Evolutionary conservation across 345 rosid genomes (phyloP), one percentile per base, ranked within the genome.

Genomic region (Gossypium australe): DNA sequence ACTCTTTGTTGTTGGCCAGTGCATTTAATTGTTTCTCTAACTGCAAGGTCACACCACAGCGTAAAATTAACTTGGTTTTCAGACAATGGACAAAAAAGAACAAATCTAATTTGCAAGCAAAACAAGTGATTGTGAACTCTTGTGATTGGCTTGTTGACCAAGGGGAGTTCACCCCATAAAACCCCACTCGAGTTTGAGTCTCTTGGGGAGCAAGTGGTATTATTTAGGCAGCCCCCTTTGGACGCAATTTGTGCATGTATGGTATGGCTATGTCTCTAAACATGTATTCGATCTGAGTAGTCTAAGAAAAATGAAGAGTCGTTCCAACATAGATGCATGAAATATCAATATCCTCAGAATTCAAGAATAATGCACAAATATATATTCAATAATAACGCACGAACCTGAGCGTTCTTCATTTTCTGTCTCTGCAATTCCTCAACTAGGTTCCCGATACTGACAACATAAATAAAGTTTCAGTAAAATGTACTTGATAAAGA

Each of bases 401-500:
- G 82, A 65, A 82, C 99, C 99, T 89, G 92, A 8, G 83, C 82
- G 70, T 91, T 92, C 81, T 75, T 91, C 78, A 74, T 76, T 79
- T 83, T 95, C 70, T 83, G 96, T 85, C 81, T 86, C 86, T 90
- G 91, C 85, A 92, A 76, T 78, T 95, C 98, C 79, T 92, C 99
- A 24, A 78, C 74, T 76, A 92, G 74, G 87, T 80, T 85, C 77
- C 76, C 86, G 73, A 89, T 70, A 81, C 99, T 88, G 87, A 60
- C 65, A 89, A 75, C 71, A 77, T 70, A 84, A 48, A 79, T 62
- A 61, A 68, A 71, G 72, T 77, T 57, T 57, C 61, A 57, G 61
- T 56, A 57, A 57, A 27, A 72, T 57, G 34, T 24, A 29, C 48
- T 60, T 22, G 49, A 56, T 56, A 56, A 45, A 18, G 64, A 47